Evolutionary conservation across 139 green algal species (phyloP), one percentile per base, ranked within the genome.

Genomic region (Tetratostichococcus sp.): DNA sequence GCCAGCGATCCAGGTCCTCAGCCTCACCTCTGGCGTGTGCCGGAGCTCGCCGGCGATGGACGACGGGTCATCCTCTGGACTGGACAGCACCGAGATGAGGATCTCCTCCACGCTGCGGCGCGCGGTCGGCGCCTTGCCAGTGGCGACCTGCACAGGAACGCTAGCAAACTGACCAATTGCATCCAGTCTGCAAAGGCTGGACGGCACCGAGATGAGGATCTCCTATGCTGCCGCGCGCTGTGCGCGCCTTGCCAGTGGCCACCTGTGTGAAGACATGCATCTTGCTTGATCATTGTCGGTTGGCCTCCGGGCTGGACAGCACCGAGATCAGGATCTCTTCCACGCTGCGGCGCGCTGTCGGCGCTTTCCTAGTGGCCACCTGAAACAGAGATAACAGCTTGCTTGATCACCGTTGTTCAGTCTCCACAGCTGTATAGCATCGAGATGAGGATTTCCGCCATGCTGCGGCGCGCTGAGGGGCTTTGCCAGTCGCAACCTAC

Each of bases 51-150:
- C 50, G 17, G 50, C 50, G 19, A 62, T 62, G 50, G 50, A 62
- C 2, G 50, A n/a, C 11, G 50, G 50, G 50, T 62, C 50, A 17
- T 62, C 50, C 50, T 62, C 50, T 2, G 50, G 50, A 17, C 50
- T 62, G 50, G 50, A 62, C 50, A 62, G 50, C 50, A 62, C 50
- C 14, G 14, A n/a, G 14, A 62, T 62, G 14, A 62, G 50, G 50
- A 62, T 62, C 50, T 62, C 50, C 50, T 62, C 50, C 14, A 62
- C 50, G 50, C 50, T 62, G 50, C 50, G 50, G 50, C 50, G 50
- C 14, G 50, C 50, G 17, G 50, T 62, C 30, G 76, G 76, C 39
- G 76, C 76, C 30, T 57, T 35, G n/a, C n/a, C n/a, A n/a, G n/a
- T n/a, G n/a, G n/a, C n/a, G n/a, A n/a, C n/a, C n/a, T n/a, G n/a